Evolutionary conservation across 768 basidiomycete genomes (phyloP).

Genomic region (Pleurotus pulmonarius): DNA sequence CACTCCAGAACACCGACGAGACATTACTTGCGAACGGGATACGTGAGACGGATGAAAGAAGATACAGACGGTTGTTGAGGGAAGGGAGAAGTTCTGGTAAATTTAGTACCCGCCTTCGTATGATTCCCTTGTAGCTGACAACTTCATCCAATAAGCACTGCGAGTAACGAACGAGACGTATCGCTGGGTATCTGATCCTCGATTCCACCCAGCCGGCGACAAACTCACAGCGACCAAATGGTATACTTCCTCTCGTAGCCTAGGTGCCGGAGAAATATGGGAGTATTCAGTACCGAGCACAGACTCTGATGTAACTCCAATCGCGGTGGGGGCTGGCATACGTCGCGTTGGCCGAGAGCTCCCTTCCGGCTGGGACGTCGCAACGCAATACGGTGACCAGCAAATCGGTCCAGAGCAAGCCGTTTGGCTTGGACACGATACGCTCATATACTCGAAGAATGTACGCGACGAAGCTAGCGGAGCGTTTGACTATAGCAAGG

Average conservation of each 20-base stretch:
- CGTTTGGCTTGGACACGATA: constrained; percentile 56
- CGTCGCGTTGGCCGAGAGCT: constrained; percentile 54
- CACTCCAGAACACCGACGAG: constrained; percentile 38
- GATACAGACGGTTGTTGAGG: constrained; percentile 41
- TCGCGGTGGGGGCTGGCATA: constrained; percentile 43
- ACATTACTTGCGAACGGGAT: constrained; percentile 43
- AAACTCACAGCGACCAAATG: constrained; percentile 74
- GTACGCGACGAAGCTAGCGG: constrained; percentile 38
- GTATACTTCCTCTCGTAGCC: constrained; percentile 62
- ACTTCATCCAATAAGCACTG: constrained; percentile 25
- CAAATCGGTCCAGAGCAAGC: constrained; percentile 75
- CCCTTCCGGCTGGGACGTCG: constrained; percentile 55
- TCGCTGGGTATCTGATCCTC: constrained; percentile 64
- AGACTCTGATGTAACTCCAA: constrained; percentile 22
- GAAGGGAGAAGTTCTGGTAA: constrained; percentile 53
- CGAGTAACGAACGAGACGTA: constrained; percentile 73
- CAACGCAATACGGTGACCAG: constrained; percentile 55
- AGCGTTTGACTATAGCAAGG: constrained; percentile 61
- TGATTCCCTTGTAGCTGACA: not conserved
- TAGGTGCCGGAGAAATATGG: constrained; percentile 76
- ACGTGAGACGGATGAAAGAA: constrained; percentile 46
- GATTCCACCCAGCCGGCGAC: constrained; percentile 64
- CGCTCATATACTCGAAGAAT: constrained; percentile 66
- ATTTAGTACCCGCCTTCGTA: no score
- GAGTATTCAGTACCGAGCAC: constrained; percentile 53